phyloP scores from a whole-genome alignment of 768 basidiomycete species.

The Agaricus sinodeliciosus region DNA sequence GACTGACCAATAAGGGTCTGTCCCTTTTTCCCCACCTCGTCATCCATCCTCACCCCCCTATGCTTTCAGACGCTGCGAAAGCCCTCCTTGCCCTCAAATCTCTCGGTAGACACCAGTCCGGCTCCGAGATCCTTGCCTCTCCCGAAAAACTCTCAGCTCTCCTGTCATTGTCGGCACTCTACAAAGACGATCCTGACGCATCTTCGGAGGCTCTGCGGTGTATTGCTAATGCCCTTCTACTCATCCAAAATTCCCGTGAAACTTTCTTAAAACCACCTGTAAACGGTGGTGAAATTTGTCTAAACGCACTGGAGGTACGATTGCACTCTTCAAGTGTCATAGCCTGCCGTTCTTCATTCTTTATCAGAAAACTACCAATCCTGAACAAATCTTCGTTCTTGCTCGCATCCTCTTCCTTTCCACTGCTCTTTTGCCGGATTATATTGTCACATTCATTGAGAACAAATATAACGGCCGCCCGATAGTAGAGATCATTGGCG shows the following conservation, averaged over 20 bases:
- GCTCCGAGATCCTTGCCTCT: conserved; percentile 54
- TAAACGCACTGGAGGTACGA: conserved; percentile 55
- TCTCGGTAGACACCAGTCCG: conserved; percentile 63
- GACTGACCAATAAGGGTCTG: conserved; percentile 52
- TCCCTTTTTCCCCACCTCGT: background rate
- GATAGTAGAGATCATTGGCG: conserved; percentile 55
- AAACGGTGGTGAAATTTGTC: conserved; percentile 51
- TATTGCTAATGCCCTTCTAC: conserved; percentile 73
- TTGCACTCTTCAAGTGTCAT: background rate
- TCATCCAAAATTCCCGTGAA: conserved; percentile 54
- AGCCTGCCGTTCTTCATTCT: conserved; percentile 1
- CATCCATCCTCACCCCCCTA: conserved; percentile 1
- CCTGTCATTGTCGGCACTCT: conserved; percentile 40
- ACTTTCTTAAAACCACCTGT: conserved; percentile 54
- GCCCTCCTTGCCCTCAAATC: conserved; percentile 71
- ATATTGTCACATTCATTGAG: conserved; percentile 60
- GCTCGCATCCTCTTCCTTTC: conserved; percentile 73
- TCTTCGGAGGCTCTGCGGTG: conserved; percentile 66
- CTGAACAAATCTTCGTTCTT: conserved; percentile 66
- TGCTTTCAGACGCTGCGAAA: conserved; percentile 51
- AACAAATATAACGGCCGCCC: conserved; percentile 48
- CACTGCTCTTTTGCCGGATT: conserved; percentile 46
- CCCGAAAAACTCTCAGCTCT: conserved; percentile 51
- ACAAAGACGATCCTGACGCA: conserved; percentile 55
- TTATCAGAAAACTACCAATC: conserved; percentile 49